Conservation (phyloP, 805 yeast species). For the Candida andamanensis region DNA sequence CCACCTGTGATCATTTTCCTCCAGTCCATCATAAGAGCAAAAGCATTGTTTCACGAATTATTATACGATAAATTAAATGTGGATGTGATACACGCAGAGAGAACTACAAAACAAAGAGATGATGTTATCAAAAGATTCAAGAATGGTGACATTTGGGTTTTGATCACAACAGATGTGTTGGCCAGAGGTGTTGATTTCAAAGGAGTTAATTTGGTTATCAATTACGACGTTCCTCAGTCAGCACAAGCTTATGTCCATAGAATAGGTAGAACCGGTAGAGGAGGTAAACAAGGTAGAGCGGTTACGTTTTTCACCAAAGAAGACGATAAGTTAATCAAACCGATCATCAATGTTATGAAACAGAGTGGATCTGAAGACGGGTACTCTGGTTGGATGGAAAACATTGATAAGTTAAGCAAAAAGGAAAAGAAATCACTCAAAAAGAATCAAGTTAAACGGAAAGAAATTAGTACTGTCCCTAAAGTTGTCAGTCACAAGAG, state of each 20-base stretch:
- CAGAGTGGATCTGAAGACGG: slow-evolving; percentile 71
- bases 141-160: slow-evolving; percentile 90
- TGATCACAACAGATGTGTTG: slow-evolving; percentile 92
- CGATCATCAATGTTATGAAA: slow-evolving; percentile 90
- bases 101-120: slow-evolving; percentile 84
- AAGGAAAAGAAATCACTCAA: slow-evolving; percentile 59
- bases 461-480: slow-evolving; percentile 82
- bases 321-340: slow-evolving; percentile 68
- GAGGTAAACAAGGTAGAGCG: slow-evolving; percentile 80
- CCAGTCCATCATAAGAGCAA: slow-evolving; percentile 89
- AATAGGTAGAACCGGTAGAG: slow-evolving; percentile 98
- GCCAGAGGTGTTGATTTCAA: slow-evolving; percentile 97
- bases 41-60: slow-evolving; percentile 89
- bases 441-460: slow-evolving; percentile 55
- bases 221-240: slow-evolving; percentile 91
- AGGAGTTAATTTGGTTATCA: slow-evolving; percentile 90
- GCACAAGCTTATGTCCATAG: slow-evolving; percentile 96
- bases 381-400: slow-evolving; percentile 77
- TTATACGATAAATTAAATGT: slow-evolving; percentile 88
- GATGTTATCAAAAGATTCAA: slow-evolving; percentile 78
- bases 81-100: slow-evolving; percentile 93
- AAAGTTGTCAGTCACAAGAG: slow-evolving; percentile 59
- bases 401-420: slow-evolving; percentile 58
- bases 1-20: slow-evolving; percentile 93
- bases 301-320: slow-evolving; percentile 91